A percentile compares a stretch with the other conserved stretches of the same genome.
These are phyloP conservation scores for Saprolegnia diclina DNA, from an alignment of 352 stramenopile genomes.

Conservation along the genomic window DNA sequence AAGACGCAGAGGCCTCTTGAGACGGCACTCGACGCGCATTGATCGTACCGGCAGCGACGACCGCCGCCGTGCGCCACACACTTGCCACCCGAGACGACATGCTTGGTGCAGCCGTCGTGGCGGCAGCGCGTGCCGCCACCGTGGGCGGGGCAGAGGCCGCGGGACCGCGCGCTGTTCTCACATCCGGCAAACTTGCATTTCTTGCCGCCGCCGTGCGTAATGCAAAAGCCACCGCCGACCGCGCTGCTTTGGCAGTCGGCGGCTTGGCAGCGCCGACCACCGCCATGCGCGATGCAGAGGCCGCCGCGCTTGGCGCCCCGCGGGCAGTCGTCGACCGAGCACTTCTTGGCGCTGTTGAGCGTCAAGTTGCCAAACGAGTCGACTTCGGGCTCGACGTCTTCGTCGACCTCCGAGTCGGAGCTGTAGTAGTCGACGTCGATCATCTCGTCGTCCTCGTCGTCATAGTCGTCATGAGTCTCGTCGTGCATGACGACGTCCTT, in stretches of 20 bases:
- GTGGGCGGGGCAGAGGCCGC: conserved; percentile 51
- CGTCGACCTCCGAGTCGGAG: conserved; percentile 18
- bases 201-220: conserved; percentile 33
- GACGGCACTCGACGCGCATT: conserved; percentile 48
- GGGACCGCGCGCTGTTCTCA: conserved; percentile 43
- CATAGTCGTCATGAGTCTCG: not conserved
- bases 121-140: conserved; percentile 57
- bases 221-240: conserved; percentile 29
- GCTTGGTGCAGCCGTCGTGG: conserved; percentile 44
- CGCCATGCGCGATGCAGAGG: conserved; percentile 75
- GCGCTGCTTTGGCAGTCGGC: conserved; percentile 28
- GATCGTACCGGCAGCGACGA: conserved; percentile 39
- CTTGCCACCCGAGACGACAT: conserved; percentile 56
- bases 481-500: not conserved
- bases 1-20: conserved; percentile 56
- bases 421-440: conserved; percentile 28
- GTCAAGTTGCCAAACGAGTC: conserved; percentile 25
- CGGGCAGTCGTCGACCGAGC: conserved; percentile 50
- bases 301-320: conserved; percentile 77
- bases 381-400: conserved; percentile 23
- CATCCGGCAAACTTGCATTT: conserved; percentile 35
- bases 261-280: conserved; percentile 58
- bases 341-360: conserved; percentile 40
- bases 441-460: conserved; percentile 22
- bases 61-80: conserved; percentile 61